Evolutionary conservation across 179 eudicot genomes (phyloP), one percentile per base, ranked within the genome.

Genomic region (Beta corolliflora): DNA sequence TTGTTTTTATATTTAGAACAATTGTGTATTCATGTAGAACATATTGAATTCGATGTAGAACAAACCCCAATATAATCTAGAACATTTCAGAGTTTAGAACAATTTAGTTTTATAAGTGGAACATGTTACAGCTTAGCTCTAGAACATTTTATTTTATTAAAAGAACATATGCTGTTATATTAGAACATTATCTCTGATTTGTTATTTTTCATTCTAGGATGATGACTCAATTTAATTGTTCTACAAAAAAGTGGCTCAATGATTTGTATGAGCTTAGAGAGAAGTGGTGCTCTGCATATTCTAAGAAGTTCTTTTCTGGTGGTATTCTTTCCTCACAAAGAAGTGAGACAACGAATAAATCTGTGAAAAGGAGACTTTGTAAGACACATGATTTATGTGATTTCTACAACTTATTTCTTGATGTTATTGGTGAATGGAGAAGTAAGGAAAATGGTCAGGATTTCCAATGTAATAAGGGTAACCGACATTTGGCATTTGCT

Each of bases 271-370:
- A 1, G 0, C 7, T 50, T 0, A 81, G 41, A 7, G 67, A 75
- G n/a, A 64, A 74, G 3, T 73, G 55, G 66, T 65, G 83, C 15
- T 54, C 73, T 5, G 53, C 65, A 0, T 81, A 19, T 48, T 74
- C 50, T 7, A 81, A 63, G 19, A 21, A 81, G 1, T 53, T 18
- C 36, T 81, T 81, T 31, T 48, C 74, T 29, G 64, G 74, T 74
- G 79, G 79, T 16, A 7, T 55, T 3, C 56, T 81, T 11, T 55
- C 74, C 0, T 75, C 71, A 3, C n/a, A 59, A 36, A 65, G 73
- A 9, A 73, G 83, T 36, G 79, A 74, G 25, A 52, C 21, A 2
- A 81, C 79, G 1, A 66, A 61, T 9, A 29, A 18, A 12, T 64
- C 67, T 6, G 12, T 65, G 0, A 50, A 52, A 3, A 18, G 3